phyloP scores from a whole-genome alignment of 83 land plant genomes.

The Larix sibirica region DNA sequence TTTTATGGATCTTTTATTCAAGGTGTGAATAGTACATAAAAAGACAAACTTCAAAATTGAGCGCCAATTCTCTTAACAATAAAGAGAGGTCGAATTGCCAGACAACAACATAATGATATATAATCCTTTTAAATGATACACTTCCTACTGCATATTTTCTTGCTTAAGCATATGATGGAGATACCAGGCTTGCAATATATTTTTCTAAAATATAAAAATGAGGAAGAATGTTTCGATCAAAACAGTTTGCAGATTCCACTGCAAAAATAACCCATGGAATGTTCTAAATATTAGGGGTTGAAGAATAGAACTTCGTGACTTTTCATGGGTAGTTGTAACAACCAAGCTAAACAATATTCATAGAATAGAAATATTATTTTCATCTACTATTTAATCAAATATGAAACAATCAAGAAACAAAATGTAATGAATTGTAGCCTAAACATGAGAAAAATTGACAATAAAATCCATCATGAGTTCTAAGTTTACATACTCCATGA shows the following conservation, averaged over 20 bases:
- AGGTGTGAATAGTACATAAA: neutral
- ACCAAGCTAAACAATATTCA: neutral
- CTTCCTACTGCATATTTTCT: neutral
- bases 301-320: neutral
- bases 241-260: slow-evolving; percentile 82
- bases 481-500: slow-evolving; percentile 31
- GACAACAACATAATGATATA: too few species aligned
- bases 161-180: neutral
- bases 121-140: neutral
- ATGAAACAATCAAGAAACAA: neutral
- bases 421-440: neutral
- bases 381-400: neutral
- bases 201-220: slow-evolving; percentile 51
- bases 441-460: neutral
- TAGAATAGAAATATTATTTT: neutral
- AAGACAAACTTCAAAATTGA: too few species aligned
- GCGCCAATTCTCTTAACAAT: neutral
- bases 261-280: slow-evolving; percentile 23
- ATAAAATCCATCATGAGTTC: neutral
- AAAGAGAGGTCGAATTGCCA: neutral
- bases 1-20: neutral
- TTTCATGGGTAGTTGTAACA: neutral
- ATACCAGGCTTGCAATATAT: too few species aligned
- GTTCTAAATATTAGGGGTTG: neutral
- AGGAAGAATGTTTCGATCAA: slow-evolving; percentile 64